Base-by-base conservation (phyloP, 225 moss, liverwort and hornwort genomes). In the Sphagnum contortum region DNA sequence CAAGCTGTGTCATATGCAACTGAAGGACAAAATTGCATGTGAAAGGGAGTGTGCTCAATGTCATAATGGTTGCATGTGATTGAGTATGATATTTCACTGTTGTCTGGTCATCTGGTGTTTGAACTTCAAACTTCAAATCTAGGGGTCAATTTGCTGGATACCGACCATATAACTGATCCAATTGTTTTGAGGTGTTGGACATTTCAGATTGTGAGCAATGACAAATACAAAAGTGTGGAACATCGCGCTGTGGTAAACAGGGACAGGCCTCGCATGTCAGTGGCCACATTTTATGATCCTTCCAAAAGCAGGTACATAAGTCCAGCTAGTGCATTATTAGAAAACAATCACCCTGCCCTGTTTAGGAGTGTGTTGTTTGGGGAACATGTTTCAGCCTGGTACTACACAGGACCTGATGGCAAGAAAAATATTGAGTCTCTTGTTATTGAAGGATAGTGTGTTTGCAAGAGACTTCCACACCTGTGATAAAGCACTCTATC, bases 381-480 rank as follows among this genome's bases (percentile, higher is more conserved):
- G 51, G 92, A 96, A 7, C 89, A 90, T 69, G 85, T 96, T 3
- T 74, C 74, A 9, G 85, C 81, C 4, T 96, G 96, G 96, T 96
- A 96, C 69, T 92, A 88, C 48, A 90, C 80, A 69, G 96, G 96
- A 12, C 96, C 96, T 2, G 90, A 88, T 54, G 96, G 96, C 56
- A 96, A 96, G 83, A 88, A 88, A 64, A 96, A 88, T 70, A 77
- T 95, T 49, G 95, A 89, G 29, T 89, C 84, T 47, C 71, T 85
- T 45, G 13, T 78, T 47, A 69, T 80, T 29, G 29, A 29, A 29
- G 29, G 29, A 29, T 29, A 29, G 29, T 29, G 29, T 29, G 29
- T 29, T 29, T 29, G 29, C 29, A 29, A 29, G 29, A 29, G 29
- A 29, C 29, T 29, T 29, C 29, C 29, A 29, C 29, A 29, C 29